Percentiles rank a stretch among this genome's conserved stretches.
Evolutionary conservation across 2,329 filamentous ascomycete species (phyloP).

Genomic region (Fusarium domesticum): DNA sequence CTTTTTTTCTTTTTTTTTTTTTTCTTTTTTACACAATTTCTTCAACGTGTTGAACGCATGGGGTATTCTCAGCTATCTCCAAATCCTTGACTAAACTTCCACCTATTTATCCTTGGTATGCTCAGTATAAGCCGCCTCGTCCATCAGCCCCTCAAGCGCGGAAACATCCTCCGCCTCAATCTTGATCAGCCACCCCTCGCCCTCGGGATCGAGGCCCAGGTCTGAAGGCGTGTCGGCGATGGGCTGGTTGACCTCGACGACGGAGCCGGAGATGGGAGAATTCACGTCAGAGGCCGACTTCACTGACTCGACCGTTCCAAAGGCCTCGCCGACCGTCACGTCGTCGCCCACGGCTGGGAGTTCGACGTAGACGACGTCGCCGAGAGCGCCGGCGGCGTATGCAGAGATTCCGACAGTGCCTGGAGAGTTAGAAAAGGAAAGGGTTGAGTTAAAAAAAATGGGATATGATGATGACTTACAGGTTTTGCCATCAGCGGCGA

Average conservation of each 20-base stretch:
- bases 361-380: slow-evolving; percentile 89
- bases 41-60: background rate
- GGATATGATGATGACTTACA: slow-evolving; percentile 16
- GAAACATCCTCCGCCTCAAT: slow-evolving; percentile 61
- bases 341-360: slow-evolving; percentile 66
- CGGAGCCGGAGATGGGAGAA: slow-evolving; percentile 69
- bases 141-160: slow-evolving; percentile 65
- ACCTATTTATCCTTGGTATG: slow-evolving; percentile 17
- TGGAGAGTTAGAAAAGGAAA: slow-evolving; percentile 23
- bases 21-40: background rate
- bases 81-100: background rate
- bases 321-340: slow-evolving; percentile 67
- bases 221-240: slow-evolving; percentile 26
- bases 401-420: slow-evolving; percentile 75
- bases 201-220: slow-evolving; percentile 74
- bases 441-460: background rate
- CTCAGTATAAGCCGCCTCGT: slow-evolving; percentile 59
- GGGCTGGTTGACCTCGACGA: slow-evolving; percentile 63
- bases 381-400: slow-evolving; percentile 80
- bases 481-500: slow-evolving; percentile 61
- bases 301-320: slow-evolving; percentile 88
- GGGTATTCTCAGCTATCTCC: background rate
- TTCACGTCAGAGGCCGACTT: slow-evolving; percentile 91
- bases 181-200: slow-evolving; percentile 78
- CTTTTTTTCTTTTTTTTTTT: too few relatives aligned